Percentiles rank a stretch among this genome's conserved stretches.
phyloP scores from a whole-genome alignment of 371 early-diverging fungal genomes.

The Rhizopus microsporus region DNA sequence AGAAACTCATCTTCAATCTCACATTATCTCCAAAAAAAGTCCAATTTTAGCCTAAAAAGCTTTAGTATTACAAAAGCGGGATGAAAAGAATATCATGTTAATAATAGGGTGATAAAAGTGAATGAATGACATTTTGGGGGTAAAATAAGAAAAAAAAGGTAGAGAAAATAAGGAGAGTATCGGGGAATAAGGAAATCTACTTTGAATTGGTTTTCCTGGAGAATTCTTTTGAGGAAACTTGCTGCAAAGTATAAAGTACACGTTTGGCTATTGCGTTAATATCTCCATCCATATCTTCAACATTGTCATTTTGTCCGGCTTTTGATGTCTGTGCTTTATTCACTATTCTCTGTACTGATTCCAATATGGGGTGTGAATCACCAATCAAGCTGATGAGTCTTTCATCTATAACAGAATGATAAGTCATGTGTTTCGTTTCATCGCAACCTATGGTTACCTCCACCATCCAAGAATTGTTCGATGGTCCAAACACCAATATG shows the following conservation, averaged over 20 bases:
- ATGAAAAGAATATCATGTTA: no score
- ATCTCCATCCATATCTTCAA: conserved; percentile 46
- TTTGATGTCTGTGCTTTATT: conserved; percentile 20
- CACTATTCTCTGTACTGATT: conserved; percentile 40
- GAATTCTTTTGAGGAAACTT: conserved; percentile 8
- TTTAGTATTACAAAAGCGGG: no score
- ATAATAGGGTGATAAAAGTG: no score
- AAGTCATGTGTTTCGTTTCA: neutral
- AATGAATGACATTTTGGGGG: no score
- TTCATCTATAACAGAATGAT: conserved; percentile 23
- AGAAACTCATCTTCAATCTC: no score
- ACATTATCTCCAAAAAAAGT: no score
- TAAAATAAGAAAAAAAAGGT: no score
- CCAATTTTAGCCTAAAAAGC: no score
- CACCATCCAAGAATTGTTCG: conserved; percentile 78
- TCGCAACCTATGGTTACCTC: conserved; percentile 28
- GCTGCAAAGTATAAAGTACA: conserved; percentile 30
- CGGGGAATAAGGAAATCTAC: no score
- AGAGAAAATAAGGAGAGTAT: no score
- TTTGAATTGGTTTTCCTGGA: conserved; percentile 6
- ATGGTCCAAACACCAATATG: conserved; percentile 93
- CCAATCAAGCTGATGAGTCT: conserved; percentile 34
- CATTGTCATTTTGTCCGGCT: conserved; percentile 17
- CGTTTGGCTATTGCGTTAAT: conserved; percentile 46
- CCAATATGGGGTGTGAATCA: conserved; percentile 32